Percentiles rank a stretch among this genome's conserved stretches.
phyloP scores from a whole-genome alignment of 805 yeast genomes.

The Sungouiozyma intestinalis region DNA sequence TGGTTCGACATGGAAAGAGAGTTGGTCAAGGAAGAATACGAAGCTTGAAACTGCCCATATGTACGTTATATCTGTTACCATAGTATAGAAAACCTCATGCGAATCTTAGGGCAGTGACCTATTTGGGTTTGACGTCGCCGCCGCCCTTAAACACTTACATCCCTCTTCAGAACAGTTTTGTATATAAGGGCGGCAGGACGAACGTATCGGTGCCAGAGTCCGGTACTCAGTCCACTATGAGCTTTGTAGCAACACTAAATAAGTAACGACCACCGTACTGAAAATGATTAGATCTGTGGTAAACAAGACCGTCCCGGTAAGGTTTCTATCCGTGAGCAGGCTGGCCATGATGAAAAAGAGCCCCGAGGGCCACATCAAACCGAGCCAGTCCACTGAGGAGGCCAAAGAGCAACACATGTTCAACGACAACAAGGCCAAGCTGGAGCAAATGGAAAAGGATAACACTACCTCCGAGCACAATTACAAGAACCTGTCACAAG shows the following conservation, averaged over 20 bases:
- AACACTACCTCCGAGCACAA: slow-evolving; percentile 3
- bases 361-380: slow-evolving; percentile 8
- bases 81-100: too few species aligned
- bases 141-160: too few species aligned
- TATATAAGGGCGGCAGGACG: too few species aligned
- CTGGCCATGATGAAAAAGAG: neutral
- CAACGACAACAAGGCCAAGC: slow-evolving; percentile 19
- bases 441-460: slow-evolving; percentile 23
- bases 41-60: slow-evolving; percentile 8
- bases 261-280: too few species aligned
- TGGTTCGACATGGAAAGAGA: slow-evolving; percentile 32
- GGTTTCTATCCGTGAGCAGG: neutral
- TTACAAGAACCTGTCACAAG: slow-evolving; percentile 14
- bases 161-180: too few species aligned
- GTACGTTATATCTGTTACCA: too few species aligned
- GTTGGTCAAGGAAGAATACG: slow-evolving; percentile 28
- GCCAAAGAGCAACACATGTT: slow-evolving; percentile 17
- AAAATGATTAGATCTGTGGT: neutral
- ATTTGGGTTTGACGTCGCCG: too few species aligned
- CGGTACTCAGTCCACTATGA: too few species aligned
- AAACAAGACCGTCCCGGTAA: neutral
- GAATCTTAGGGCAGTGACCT: too few species aligned
- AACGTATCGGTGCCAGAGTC: too few species aligned
- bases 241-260: too few species aligned
- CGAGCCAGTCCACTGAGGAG: slow-evolving; percentile 13